Percentiles rank a stretch among this genome's conserved stretches.
Conservation (phyloP, 1,139 yeast species). For the Pichia sp. region DNA sequence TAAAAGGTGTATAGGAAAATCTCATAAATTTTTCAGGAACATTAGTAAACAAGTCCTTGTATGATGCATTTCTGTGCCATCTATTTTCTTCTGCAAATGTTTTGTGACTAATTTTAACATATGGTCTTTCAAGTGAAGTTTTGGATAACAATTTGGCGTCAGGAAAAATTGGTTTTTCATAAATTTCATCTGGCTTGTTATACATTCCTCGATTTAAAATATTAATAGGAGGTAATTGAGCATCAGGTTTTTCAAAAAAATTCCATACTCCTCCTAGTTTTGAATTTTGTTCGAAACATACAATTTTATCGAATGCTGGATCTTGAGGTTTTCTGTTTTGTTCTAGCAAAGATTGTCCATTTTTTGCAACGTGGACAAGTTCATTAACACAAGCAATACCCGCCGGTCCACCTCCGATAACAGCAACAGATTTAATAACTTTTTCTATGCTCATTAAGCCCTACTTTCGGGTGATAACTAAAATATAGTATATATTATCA, state of each 20-base stretch:
- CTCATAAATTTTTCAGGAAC: constrained; percentile 42
- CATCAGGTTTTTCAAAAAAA: constrained; percentile 16
- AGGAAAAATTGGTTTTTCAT: constrained; percentile 9
- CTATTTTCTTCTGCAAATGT: constrained; percentile 11
- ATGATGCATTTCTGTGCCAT: constrained; percentile 29
- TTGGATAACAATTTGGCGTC: neutral
- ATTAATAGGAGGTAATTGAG: constrained; percentile 27
- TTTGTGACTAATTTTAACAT: constrained; percentile 5
- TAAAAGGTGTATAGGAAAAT: constrained; percentile 32
- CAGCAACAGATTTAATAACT: constrained; percentile 33
- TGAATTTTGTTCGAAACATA: constrained; percentile 38
- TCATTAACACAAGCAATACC: constrained; percentile 42
- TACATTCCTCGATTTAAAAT: constrained; percentile 5
- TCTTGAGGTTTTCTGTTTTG: constrained; percentile 27
- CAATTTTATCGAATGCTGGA: constrained; percentile 29
- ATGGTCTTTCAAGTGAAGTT: constrained; percentile 13
- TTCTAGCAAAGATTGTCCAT: constrained; percentile 15
- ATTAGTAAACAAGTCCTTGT: constrained; percentile 42
- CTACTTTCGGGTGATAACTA: no score
- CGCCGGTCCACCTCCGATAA: constrained; percentile 51
- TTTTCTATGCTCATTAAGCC: neutral
- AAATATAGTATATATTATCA: no score
- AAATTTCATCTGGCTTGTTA: constrained; percentile 15
- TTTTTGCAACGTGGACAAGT: constrained; percentile 21
- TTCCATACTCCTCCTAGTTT: constrained; percentile 44